phyloP scores from a whole-genome alignment of 306 rosid genomes.

The Quercus robur region DNA sequence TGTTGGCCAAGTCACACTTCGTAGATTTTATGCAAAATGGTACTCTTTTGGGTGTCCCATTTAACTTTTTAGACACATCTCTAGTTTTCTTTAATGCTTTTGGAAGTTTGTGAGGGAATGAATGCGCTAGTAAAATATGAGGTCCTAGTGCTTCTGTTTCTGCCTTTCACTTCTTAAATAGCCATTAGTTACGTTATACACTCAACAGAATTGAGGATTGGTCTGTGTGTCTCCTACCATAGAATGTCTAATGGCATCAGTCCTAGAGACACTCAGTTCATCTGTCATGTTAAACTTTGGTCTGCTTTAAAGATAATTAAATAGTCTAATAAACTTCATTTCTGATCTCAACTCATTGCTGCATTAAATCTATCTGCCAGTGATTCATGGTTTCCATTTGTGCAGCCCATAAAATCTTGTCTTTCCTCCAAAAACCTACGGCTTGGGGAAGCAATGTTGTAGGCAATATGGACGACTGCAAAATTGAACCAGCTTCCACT shows the following conservation, averaged over 20 bases:
- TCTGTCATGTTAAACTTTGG: background rate
- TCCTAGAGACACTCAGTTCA: background rate
- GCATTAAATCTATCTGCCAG: slow-evolving; percentile 4
- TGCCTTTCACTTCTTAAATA: background rate
- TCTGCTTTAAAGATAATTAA: background rate
- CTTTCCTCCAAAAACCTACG: slow-evolving; percentile 59
- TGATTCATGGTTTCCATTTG: slow-evolving; percentile 21
- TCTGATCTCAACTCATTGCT: slow-evolving; percentile 11
- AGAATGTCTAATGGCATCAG: background rate
- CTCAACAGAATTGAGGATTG: background rate
- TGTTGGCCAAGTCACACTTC: background rate
- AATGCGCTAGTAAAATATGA: background rate
- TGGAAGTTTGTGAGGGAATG: background rate
- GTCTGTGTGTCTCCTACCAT: background rate
- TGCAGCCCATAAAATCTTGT: slow-evolving; percentile 79
- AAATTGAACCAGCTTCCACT: slow-evolving; percentile 15
- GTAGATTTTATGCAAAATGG: background rate
- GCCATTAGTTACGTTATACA: background rate
- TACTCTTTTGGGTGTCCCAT: background rate
- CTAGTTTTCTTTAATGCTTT: background rate
- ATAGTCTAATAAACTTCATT: background rate
- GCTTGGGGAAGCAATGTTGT: slow-evolving; percentile 23
- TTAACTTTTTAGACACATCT: background rate
- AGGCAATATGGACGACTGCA: slow-evolving; percentile 25
- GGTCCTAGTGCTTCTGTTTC: background rate